Conservation (phyloP, 2,329 filamentous ascomycete species). For the Gremmenia infestans region DNA sequence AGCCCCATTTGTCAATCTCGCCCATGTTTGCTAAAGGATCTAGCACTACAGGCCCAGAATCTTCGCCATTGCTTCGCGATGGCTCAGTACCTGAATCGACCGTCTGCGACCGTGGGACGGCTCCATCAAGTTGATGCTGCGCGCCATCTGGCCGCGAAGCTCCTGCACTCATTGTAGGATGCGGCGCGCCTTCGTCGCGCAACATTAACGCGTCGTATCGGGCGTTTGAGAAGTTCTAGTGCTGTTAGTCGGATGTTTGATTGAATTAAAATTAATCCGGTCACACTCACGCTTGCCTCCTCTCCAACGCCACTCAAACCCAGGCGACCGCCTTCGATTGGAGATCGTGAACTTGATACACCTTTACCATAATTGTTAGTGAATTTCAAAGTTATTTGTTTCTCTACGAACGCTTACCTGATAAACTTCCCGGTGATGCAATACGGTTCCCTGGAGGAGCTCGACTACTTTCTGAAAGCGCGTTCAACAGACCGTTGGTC, state of each 20-base stretch:
- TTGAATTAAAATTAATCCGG: neutral
- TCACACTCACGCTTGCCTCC: constrained; percentile 22
- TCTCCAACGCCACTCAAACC: constrained; percentile 17
- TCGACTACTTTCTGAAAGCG: constrained; percentile 55
- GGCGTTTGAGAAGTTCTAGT: constrained; percentile 22
- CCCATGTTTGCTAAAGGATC: constrained; percentile 58
- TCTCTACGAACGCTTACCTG: constrained; percentile 20
- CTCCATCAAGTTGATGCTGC: constrained; percentile 15
- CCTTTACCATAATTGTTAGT: constrained; percentile 16
- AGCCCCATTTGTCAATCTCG: constrained; percentile 58
- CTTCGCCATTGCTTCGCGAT: constrained; percentile 24
- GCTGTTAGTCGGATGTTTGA: neutral
- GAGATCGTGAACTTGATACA: constrained; percentile 25
- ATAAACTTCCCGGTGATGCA: constrained; percentile 26
- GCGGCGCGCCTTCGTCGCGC: constrained; percentile 20
- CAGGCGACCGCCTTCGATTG: constrained; percentile 22
- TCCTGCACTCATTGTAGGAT: constrained; percentile 18
- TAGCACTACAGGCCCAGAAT: constrained; percentile 37
- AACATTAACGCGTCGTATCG: constrained; percentile 22
- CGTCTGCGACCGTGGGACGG: constrained; percentile 16
- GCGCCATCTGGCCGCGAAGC: constrained; percentile 19
- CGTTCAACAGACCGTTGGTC: constrained; percentile 59
- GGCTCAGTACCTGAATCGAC: constrained; percentile 18
- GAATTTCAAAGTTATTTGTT: neutral
- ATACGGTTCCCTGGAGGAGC: constrained; percentile 37